phyloP scores from a whole-genome alignment of 495 filamentous ascomycete species.

The Trichoderma gamsii region DNA sequence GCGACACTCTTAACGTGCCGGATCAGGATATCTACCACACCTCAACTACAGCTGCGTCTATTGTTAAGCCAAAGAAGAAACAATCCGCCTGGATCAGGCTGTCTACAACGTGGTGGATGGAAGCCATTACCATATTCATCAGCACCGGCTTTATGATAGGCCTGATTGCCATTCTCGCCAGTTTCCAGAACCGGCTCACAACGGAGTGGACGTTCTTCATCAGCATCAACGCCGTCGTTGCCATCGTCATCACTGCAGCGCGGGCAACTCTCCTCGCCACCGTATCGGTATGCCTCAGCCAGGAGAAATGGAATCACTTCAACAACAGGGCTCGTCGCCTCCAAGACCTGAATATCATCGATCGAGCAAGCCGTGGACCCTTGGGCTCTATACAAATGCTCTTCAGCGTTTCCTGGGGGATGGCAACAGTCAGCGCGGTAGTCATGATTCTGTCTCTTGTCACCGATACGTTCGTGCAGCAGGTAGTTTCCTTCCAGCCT shows the following conservation, averaged over 20 bases:
- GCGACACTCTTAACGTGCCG: no score
- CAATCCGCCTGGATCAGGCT: not conserved
- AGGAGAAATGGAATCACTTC: not conserved
- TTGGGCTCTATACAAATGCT: not conserved
- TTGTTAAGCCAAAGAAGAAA: no score
- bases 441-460: not conserved
- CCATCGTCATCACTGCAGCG: not conserved
- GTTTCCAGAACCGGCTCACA: not conserved
- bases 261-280: not conserved
- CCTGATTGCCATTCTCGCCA: not conserved
- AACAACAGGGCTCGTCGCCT: not conserved
- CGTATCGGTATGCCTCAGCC: not conserved
- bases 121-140: not conserved
- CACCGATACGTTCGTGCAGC: not conserved
- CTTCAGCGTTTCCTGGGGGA: not conserved
- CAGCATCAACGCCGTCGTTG: not conserved
- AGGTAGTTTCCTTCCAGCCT: not conserved
- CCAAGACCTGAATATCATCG: not conserved
- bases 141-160: not conserved
- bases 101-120: not conserved
- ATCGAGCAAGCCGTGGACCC: not conserved
- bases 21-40: no score
- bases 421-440: not conserved
- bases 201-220: not conserved
- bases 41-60: no score